Percentiles rank a stretch among this genome's conserved stretches.
Conservation (phyloP, 2,329 filamentous ascomycete species). For the Seiridium unicorne region DNA sequence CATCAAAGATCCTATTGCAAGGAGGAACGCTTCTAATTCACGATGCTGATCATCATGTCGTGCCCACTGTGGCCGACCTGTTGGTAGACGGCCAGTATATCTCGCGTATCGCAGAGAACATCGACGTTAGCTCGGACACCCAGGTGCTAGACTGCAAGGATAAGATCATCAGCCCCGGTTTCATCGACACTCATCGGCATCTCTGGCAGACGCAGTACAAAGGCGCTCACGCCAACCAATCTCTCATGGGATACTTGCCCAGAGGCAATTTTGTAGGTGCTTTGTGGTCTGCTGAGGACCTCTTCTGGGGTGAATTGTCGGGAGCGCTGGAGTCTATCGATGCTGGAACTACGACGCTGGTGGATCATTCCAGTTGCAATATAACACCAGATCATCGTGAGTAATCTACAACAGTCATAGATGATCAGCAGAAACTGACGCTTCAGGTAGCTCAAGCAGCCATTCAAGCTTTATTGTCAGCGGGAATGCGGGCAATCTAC, state of each 20-base stretch:
- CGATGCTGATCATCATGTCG: slow-evolving; percentile 12
- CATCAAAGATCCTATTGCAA: slow-evolving; percentile 11
- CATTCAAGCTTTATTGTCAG: slow-evolving; percentile 37
- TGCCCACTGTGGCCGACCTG: slow-evolving; percentile 13
- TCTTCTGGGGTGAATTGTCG: slow-evolving; percentile 43
- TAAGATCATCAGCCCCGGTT: slow-evolving; percentile 39
- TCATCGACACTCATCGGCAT: slow-evolving; percentile 43
- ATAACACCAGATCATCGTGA: slow-evolving; percentile 27
- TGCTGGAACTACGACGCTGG: slow-evolving; percentile 39
- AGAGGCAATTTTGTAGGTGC: slow-evolving; percentile 34
- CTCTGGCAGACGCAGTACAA: slow-evolving; percentile 35
- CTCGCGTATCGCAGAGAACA: slow-evolving; percentile 11
- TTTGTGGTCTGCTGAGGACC: slow-evolving; percentile 37
- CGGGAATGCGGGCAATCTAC: slow-evolving; percentile 45
- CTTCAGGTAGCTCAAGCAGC: slow-evolving; percentile 25
- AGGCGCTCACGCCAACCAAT: slow-evolving; percentile 19
- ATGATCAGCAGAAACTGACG: not conserved
- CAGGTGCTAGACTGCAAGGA: slow-evolving; percentile 36
- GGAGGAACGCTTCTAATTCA: slow-evolving; percentile 15
- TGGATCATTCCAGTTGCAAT: slow-evolving; percentile 35
- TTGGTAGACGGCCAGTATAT: slow-evolving; percentile 12
- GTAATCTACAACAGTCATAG: slow-evolving; percentile 11
- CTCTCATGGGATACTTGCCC: slow-evolving; percentile 22
- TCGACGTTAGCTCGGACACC: not conserved
- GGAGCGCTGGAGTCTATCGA: slow-evolving; percentile 39